A percentile compares a stretch with the other conserved stretches of the same genome.
These are phyloP conservation scores for Tilletia caries DNA, from an alignment of 1,284 basidiomycete genomes.

Conservation along the genomic window DNA sequence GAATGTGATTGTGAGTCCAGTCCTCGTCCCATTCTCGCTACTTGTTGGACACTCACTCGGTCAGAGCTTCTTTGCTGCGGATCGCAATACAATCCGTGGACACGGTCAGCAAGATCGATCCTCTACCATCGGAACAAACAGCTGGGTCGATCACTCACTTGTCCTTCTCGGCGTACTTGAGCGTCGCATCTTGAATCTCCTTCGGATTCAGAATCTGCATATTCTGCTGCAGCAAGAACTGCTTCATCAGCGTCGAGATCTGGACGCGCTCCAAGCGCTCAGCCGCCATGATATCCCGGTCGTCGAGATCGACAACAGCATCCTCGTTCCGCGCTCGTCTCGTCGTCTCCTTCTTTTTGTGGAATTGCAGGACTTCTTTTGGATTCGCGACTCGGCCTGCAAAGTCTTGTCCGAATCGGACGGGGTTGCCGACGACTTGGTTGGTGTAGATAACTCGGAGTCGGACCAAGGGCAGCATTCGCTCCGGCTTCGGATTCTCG, in stretches of 20 bases:
- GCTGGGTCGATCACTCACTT: slow-evolving; percentile 42
- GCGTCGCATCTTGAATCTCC: slow-evolving; percentile 41
- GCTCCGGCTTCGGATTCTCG: slow-evolving; percentile 42
- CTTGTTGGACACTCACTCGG: slow-evolving; percentile 15
- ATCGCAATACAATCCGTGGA: too few species aligned
- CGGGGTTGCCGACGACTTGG: slow-evolving; percentile 66
- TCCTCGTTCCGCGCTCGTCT: slow-evolving; percentile 6
- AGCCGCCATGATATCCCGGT: slow-evolving; percentile 18
- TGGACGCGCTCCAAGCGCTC: slow-evolving; percentile 40
- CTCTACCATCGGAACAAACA: slow-evolving; percentile 29
- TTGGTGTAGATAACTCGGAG: slow-evolving; percentile 60
- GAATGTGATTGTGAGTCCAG: neutral
- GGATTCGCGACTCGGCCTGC: slow-evolving; percentile 88
- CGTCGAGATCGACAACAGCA: slow-evolving; percentile 15
- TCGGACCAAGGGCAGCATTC: slow-evolving; percentile 68
- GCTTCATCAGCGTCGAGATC: slow-evolving; percentile 40
- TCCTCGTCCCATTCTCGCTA: neutral
- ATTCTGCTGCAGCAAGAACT: slow-evolving; percentile 40
- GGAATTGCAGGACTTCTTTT: slow-evolving; percentile 84
- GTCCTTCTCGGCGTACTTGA: slow-evolving; percentile 50
- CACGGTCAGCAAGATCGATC: neutral
- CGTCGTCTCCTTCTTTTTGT: slow-evolving; percentile 64
- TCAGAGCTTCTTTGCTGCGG: neutral
- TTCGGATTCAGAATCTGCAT: slow-evolving; percentile 44
- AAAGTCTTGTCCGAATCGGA: slow-evolving; percentile 95